phyloP scores from a whole-genome alignment of 306 rosid genomes.

The Betula pendula region DNA sequence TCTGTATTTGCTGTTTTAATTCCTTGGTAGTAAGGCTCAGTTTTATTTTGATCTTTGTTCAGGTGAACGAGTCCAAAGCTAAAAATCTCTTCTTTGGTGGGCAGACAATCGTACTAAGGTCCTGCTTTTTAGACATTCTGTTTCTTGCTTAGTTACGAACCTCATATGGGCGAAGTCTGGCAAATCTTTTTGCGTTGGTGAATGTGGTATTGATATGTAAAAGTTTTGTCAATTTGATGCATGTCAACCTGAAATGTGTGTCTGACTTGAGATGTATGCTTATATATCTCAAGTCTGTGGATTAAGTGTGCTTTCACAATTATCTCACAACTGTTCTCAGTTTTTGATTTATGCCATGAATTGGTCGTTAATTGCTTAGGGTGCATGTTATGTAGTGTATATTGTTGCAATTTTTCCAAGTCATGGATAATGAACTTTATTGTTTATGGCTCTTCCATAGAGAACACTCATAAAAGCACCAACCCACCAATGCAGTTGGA shows the following conservation, averaged over 20 bases:
- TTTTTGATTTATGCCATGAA: background rate
- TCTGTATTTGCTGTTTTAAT: background rate
- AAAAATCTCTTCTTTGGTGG: slow-evolving; percentile 52
- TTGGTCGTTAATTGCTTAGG: background rate
- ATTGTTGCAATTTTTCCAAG: background rate
- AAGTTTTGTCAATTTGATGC: background rate
- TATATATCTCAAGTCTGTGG: background rate
- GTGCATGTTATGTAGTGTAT: background rate
- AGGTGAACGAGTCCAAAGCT: slow-evolving; percentile 69
- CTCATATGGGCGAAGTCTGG: background rate
- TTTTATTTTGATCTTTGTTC: slow-evolving; percentile 28
- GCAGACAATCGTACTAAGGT: slow-evolving; percentile 64
- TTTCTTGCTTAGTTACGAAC: slow-evolving; percentile 28
- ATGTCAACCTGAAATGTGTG: background rate
- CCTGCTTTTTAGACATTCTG: slow-evolving; percentile 28
- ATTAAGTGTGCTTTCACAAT: background rate
- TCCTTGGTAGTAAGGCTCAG: slow-evolving; percentile 18
- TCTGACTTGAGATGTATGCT: background rate
- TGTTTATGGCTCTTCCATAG: background rate
- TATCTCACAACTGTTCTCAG: background rate
- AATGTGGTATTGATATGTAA: background rate
- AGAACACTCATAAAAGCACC: background rate
- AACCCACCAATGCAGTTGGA: background rate
- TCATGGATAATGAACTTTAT: background rate
- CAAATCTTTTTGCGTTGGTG: slow-evolving; percentile 8